Conservation (phyloP, 805 yeast genomes). For the Metschnikowia similis region DNA sequence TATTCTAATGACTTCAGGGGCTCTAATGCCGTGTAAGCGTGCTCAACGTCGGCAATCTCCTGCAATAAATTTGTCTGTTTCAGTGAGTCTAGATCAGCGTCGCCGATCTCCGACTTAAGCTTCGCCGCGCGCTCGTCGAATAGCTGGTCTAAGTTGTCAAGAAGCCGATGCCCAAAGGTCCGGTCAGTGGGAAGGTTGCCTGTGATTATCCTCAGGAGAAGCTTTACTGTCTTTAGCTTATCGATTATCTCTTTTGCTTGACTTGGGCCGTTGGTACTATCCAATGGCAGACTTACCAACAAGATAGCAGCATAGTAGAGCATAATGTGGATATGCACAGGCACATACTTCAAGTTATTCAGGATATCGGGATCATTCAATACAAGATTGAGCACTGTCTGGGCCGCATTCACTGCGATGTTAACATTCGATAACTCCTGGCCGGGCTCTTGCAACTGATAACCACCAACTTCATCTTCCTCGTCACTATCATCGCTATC, state of each 20-base stretch:
- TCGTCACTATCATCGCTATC: constrained; percentile 15
- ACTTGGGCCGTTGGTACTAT: constrained; percentile 12
- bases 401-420: constrained; percentile 60
- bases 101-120: constrained; percentile 17
- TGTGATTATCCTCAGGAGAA: constrained; percentile 39
- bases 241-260: constrained; percentile 26
- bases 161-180: constrained; percentile 44
- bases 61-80: constrained; percentile 16
- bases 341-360: constrained; percentile 55
- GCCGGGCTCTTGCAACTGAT: constrained; percentile 22
- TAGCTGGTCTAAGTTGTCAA: constrained; percentile 30
- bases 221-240: constrained; percentile 40
- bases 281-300: constrained; percentile 45
- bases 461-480: constrained; percentile 20
- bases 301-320: constrained; percentile 61
- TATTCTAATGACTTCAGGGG: constrained; percentile 17
- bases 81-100: constrained; percentile 12
- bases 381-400: constrained; percentile 55
- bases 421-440: constrained; percentile 36
- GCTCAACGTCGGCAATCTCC: constrained; percentile 12
- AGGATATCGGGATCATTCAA: constrained; percentile 56
- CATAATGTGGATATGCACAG: constrained; percentile 72
- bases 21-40: constrained; percentile 8
- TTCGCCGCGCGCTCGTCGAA: constrained; percentile 25
- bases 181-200: constrained; percentile 51